Percentiles rank a stretch among this genome's conserved stretches.
Evolutionary conservation across 208 protist species (phyloP).

Genomic region (Leishmania arabica): DNA sequence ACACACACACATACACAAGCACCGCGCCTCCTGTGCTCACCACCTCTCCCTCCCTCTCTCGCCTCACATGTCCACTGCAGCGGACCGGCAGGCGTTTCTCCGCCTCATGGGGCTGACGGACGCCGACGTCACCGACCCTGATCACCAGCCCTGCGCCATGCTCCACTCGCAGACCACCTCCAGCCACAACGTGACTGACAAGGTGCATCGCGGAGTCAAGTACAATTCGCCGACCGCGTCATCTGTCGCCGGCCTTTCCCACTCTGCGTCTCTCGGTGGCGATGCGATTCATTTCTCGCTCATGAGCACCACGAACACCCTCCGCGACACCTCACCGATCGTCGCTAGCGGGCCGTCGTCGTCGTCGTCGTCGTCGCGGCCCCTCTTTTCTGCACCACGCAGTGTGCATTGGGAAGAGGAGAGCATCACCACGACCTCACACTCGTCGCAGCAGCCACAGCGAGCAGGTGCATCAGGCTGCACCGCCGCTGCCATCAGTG

Average conservation of each 20-base stretch:
- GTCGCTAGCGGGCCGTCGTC: constrained; percentile 1
- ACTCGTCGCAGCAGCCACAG: constrained; percentile 5
- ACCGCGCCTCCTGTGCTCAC: not conserved
- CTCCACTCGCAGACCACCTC: not conserved
- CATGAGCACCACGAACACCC: constrained; percentile 1
- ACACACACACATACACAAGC: not conserved
- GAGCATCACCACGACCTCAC: not conserved
- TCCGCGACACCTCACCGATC: not conserved
- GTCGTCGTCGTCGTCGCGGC: constrained; percentile 1
- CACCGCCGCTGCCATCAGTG: constrained; percentile 25
- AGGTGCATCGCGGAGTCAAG: not conserved
- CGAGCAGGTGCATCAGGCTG: not conserved
- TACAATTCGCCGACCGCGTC: constrained; percentile 7
- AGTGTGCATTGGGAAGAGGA: constrained; percentile 16
- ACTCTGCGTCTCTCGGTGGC: constrained; percentile 22
- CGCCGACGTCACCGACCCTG: constrained; percentile 72
- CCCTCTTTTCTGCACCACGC: not conserved
- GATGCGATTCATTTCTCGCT: constrained; percentile 3
- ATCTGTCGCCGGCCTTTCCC: constrained; percentile 25
- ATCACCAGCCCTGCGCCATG: not conserved
- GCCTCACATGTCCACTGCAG: constrained; percentile 24
- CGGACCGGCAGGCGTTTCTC: constrained; percentile 76
- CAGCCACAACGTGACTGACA: not conserved
- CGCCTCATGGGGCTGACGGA: constrained; percentile 70
- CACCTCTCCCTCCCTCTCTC: constrained; percentile 7